These are phyloP conservation scores for Beta lomatogona DNA, from an alignment of 179 eudicot genomes.

Conservation along the genomic window DNA sequence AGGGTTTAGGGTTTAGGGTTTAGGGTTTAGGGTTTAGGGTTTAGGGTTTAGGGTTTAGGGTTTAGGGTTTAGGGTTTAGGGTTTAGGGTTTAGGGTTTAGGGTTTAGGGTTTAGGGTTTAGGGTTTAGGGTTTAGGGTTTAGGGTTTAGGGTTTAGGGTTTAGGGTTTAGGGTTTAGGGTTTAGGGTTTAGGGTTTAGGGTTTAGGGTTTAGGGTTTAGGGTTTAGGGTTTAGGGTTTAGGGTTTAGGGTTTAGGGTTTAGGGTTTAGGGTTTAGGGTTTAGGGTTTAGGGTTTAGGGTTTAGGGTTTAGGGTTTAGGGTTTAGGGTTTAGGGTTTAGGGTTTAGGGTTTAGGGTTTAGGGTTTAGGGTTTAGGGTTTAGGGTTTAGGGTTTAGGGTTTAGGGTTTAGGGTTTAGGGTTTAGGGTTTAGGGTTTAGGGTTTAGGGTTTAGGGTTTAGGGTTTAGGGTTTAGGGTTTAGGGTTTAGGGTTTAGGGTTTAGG, in stretches of 20 bases:
- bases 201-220: not conserved
- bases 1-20: not conserved
- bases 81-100: conserved; percentile 15
- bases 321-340: conserved; percentile 16
- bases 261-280: conserved; percentile 18
- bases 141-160: conserved; percentile 19
- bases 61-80: conserved; percentile 10
- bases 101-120: conserved; percentile 10
- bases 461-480: conserved; percentile 20
- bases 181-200: conserved; percentile 8
- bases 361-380: conserved; percentile 18
- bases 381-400: too few relatives aligned
- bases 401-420: conserved; percentile 18
- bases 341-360: conserved; percentile 10
- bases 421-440: conserved; percentile 22
- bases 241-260: conserved; percentile 8
- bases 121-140: not conserved
- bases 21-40: not conserved
- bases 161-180: conserved; percentile 18
- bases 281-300: conserved; percentile 24
- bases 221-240: not conserved
- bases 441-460: conserved; percentile 18
- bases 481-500: conserved; percentile 18
- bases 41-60: conserved; percentile 1
- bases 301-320: conserved; percentile 18